Base-by-base conservation (phyloP, 2,329 filamentous ascomycete species). In the Epichloe elymi region DNA sequence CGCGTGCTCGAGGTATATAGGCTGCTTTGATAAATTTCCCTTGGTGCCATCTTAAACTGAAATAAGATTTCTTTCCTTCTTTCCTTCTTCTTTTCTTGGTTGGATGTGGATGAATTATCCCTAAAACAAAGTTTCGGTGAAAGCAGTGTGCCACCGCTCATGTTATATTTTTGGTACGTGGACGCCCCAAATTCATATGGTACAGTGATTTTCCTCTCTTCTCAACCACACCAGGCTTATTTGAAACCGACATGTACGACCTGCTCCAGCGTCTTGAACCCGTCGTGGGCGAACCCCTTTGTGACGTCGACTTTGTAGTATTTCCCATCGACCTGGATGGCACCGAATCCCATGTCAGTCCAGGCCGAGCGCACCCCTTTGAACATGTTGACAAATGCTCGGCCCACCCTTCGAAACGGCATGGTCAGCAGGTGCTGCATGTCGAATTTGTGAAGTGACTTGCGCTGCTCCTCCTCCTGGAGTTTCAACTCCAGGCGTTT, bases 301-400 rank as follows among this genome's bases (percentile, higher is more conserved):
- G 68, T 69, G 15, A 81, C 68, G 57, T 83, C 80, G 20, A 83
- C 62, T 66, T 80, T 82, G 61, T 78, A 80, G 49, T 65, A 63
- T 36, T 67, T 61, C 17, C 68, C 72, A 11, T 74, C 66, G 14
- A 80, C 65, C 48, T 61, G 63, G 47, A 83, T 66, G 51, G 70
- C 67, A 39, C 73, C 69, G 54, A 79, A 82, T 0, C 79, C 80
- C 51, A 78, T 76, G 50, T 78, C 72, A 15, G 74, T 76, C 61
- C 80, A 70, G 2, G 76, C 72, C 46, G 76, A 68, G 52, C 67
- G 69, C 20, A 79, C 64, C 7, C 71, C 73, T 5, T 58, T 51
- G 55, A 74, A 75, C 49, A 76, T 60, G 7, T 61, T 63, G 20
- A 60, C 60, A 3, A 74, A 58, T 0, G 65, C 74, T 54, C 68